Evolutionary conservation across 345 rosid species (phyloP), one percentile per base, ranked within the genome.

Genomic region (Clarkia xantiana): DNA sequence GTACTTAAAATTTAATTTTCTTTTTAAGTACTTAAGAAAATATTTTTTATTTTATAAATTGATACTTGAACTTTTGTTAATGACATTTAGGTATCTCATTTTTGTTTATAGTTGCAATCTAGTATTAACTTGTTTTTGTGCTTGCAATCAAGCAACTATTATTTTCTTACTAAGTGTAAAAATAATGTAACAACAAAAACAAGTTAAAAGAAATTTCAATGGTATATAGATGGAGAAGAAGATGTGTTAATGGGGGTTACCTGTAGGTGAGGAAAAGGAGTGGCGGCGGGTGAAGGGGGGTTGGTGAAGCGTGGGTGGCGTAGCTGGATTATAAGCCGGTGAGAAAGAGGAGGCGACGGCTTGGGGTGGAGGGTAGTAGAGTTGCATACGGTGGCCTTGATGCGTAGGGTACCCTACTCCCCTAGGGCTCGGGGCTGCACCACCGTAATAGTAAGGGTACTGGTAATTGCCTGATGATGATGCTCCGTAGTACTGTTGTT

Each of bases 401-500:
- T 64, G 54, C 55, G 66, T 53, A 29, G 76, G 56, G 60, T 71
- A 61, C 47, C n/a, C n/a, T n/a, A 74, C 55, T 54, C 80, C 77
- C 62, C 82, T 42, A 25, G 54, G 42, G 40, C 80, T 29, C 42
- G 47, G 47, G 7, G 36, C 5, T 29, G 9, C 36, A 22, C 25
- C 25, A 29, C 36, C 81, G 44, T 73, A 83, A 57, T 75, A 87
- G 57, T 70, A 75, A 3, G 87, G 79, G 53, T n/a, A n/a, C n/a
- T n/a, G n/a, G n/a, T n/a, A n/a, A n/a, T 76, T 18, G 57, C n/a
- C 5, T 5, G 36, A 29, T 29, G 36, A 29, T 29, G 36, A 5
- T 60, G 77, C 22, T 40, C 86, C 89, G 53, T 80, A 80, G 58
- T 39, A 29, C 22, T 71, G 48, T 59, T 75, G 96, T 15, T 71